Evolutionary conservation across 441 rosid genomes (phyloP).

Genomic region (Populus hybrid): DNA sequence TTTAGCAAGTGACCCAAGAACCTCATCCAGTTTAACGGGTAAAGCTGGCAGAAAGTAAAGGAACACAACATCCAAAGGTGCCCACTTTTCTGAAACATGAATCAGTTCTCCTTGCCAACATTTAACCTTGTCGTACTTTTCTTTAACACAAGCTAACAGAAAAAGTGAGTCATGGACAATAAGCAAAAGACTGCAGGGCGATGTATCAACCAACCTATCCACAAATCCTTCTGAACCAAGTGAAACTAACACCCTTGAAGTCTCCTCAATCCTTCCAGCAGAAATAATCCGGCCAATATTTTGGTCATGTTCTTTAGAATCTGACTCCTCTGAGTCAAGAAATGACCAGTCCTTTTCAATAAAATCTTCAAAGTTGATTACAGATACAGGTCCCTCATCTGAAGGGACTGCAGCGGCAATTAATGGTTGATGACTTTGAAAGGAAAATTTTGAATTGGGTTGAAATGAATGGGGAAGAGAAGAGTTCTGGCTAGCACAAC

Average conservation of each 20-base stretch:
- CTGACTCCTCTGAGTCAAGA: constrained; percentile 58
- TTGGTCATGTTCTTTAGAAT: constrained; percentile 28
- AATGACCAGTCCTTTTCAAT: constrained; percentile 89
- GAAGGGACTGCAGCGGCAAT: constrained; percentile 39
- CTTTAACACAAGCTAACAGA: constrained; percentile 65
- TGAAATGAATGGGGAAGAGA: constrained; percentile 14
- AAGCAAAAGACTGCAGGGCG: constrained; percentile 53
- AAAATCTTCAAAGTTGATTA: constrained; percentile 50
- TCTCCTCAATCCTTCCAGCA: constrained; percentile 54
- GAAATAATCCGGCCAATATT: constrained; percentile 54
- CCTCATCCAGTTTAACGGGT: constrained; percentile 59
- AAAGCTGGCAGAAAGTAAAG: constrained; percentile 81
- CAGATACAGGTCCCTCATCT: constrained; percentile 48
- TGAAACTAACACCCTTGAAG: constrained; percentile 73
- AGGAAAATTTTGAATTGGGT: constrained; percentile 15
- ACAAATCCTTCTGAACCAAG: constrained; percentile 68
- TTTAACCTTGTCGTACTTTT: constrained; percentile 68
- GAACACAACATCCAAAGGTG: constrained; percentile 69
- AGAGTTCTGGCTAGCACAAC: constrained; percentile 16
- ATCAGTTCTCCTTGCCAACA: constrained; percentile 96
- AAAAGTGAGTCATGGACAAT: constrained; percentile 85
- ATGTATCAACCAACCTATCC: constrained; percentile 57
- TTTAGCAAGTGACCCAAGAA: constrained; percentile 46
- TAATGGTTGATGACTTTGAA: constrained; percentile 12
- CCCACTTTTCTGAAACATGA: constrained; percentile 80